A percentile compares a stretch with the other conserved stretches of the same genome.
phyloP scores from a whole-genome alignment of 192 early-diverging fungal species.

The Rhizophagus sp. region DNA sequence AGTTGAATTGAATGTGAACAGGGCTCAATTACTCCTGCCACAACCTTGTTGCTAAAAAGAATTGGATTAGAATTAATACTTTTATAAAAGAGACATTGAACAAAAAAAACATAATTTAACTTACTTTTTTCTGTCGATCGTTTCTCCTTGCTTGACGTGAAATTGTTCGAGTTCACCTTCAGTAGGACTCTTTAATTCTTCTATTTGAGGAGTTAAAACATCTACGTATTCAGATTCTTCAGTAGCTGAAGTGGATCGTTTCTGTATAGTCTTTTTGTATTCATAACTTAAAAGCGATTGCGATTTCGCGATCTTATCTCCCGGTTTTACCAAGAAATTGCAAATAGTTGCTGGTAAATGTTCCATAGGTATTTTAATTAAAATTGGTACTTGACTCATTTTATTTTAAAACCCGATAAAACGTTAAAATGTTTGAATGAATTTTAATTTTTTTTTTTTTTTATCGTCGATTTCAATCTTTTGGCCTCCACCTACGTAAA shows the following conservation, averaged over 20 bases:
- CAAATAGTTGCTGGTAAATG: conserved; percentile 18
- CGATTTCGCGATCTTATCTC: neutral
- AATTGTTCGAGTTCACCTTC: conserved; percentile 4
- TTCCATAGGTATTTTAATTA: conserved; percentile 3
- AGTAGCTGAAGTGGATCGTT: neutral
- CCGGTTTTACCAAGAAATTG: conserved; percentile 6
- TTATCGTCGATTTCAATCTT: neutral
- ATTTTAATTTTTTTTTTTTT: neutral
- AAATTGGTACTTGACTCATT: neutral
- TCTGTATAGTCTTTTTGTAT: neutral
- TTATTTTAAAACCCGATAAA: neutral
- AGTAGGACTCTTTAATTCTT: conserved; percentile 14
- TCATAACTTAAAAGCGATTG: conserved; percentile 6
- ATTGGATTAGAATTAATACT: neutral
- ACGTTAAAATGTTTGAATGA: neutral
- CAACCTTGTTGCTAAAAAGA: neutral
- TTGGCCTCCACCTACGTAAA: neutral
- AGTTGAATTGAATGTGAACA: conserved; percentile 79
- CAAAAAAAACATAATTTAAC: neutral
- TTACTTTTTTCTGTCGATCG: neutral
- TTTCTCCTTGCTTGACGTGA: neutral
- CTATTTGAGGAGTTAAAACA: neutral
- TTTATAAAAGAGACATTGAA: neutral
- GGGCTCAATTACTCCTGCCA: conserved; percentile 37
- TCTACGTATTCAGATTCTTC: neutral